Percentiles rank a stretch among this genome's conserved stretches.
Conservation (phyloP, 306 rosid genomes). For the Gastrolobium bilobum region DNA sequence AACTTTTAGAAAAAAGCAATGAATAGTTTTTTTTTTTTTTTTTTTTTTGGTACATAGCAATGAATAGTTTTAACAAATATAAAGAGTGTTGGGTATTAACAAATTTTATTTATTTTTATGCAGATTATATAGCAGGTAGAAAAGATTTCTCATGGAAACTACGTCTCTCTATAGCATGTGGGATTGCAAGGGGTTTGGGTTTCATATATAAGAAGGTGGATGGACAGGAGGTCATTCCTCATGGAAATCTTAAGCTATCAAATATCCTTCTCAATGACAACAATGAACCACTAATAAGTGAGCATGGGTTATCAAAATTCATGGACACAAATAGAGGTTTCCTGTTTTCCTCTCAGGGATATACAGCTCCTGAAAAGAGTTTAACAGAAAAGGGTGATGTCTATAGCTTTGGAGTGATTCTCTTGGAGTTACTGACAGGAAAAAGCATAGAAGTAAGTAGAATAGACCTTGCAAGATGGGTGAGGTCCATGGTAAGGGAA, state of each 20-base stretch:
- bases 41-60: no score
- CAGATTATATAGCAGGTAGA: constrained; percentile 67
- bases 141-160: constrained; percentile 69
- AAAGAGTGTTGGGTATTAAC: not conserved
- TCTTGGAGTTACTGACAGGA: constrained; percentile 70
- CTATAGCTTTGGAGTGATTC: constrained; percentile 77
- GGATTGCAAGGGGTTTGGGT: constrained; percentile 73
- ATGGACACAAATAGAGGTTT: constrained; percentile 54
- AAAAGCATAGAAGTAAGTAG: constrained; percentile 64
- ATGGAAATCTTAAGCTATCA: constrained; percentile 84
- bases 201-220: constrained; percentile 61
- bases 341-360: constrained; percentile 57
- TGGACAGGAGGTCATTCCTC: constrained; percentile 59
- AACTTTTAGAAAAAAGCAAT: no score
- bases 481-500: constrained; percentile 75
- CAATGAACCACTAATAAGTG: constrained; percentile 70
- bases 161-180: constrained; percentile 68
- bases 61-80: not conserved
- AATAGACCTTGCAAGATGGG: constrained; percentile 85
- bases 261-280: constrained; percentile 73
- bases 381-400: constrained; percentile 71
- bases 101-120: constrained; percentile 35
- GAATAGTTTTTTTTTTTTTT: no score
- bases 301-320: constrained; percentile 72
- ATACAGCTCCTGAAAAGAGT: constrained; percentile 71